Evolutionary conservation across 345 rosid species (phyloP), one percentile per base, ranked within the genome.

Genomic region (Acer campestre): DNA sequence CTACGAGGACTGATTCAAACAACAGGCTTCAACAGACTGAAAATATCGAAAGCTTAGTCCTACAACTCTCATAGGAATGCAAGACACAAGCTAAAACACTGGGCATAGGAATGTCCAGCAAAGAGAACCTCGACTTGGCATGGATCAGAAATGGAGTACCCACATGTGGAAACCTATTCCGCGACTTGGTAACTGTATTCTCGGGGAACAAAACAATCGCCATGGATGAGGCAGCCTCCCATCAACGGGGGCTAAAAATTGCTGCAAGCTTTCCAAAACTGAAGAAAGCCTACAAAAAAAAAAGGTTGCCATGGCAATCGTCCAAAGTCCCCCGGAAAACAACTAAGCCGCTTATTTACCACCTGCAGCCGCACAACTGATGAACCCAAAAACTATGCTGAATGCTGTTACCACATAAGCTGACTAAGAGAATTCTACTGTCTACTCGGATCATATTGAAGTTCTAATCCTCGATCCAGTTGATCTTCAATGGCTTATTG

Each of bases 281-380:
- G 22, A 20, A 31, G 79, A 71, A 76, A 86, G 91, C 94, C 78
- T 79, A 88, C 78, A 79, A 90, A 90, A 90, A 90, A 90, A 29
- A 80, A 70, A 9, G 35, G 69, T 49, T 56, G 77, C 59, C 42
- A 38, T 9, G 20, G 70, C 68, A 72, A 81, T 67, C 77, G 51
- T 80, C 89, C 86, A 78, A 72, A 79, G 72, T 79, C 69, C 78
- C 87, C 86, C 31, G 83, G 81, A 84, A 88, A 87, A 85, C 82
- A 87, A 87, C 84, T 83, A 82, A 83, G 80, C 76, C 83, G 38
- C 78, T 27, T 65, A 69, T 67, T 44, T 56, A 65, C 53, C 31
- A 17, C 59, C 40, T 10, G 70, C 42, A 58, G 61, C 78, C 71
- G 46, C 67, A 35, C 72, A 38, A 20, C 80, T 17, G 62, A 74